Base-by-base conservation (phyloP, 257 asterid species). In the Verbena officinalis region DNA sequence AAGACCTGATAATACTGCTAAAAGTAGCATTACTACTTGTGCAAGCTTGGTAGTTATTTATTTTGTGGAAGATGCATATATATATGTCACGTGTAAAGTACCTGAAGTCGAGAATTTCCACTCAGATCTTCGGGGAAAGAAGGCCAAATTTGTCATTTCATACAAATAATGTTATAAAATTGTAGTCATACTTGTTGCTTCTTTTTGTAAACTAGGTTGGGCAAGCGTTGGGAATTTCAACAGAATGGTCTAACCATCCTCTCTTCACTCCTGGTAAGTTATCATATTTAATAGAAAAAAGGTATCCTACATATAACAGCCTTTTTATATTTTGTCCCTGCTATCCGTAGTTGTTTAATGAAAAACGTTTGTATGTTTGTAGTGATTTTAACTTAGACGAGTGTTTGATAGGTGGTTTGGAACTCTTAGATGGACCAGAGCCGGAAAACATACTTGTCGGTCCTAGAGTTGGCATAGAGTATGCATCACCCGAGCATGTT, bases 241-340 rank as follows among this genome's bases (percentile, higher is more conserved):
- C 85, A 9, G 93, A 90, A 58, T 94, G 97, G 99, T 94, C 97
- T 30, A 75, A 75, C 70, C 99, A 88, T 62, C 86, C 95, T 64
- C 95, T 94, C 61, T 93, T 79, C 42, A 62, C 81, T 33, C 83
- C 88, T 1, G 97, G 97, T 81, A 84, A 54, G 82, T 31, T 64
- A 59, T 71, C 22, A 10, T 27, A 2, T 27, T 27, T 27, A 5
- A 5, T 27, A 27, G 5, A 27, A 27, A n/a, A n/a, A n/a, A n/a
- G n/a, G n/a, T n/a, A n/a, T n/a, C n/a, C n/a, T n/a, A n/a, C n/a
- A n/a, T n/a, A n/a, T n/a, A n/a, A n/a, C n/a, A n/a, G n/a, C n/a
- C n/a, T 27, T 27, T 27, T 27, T 5, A 2, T 2, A 27, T 27
- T 5, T 27, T 27, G 33, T 27, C 33, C 33, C 33, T 27, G 82